Evolutionary conservation across 768 basidiomycete genomes (phyloP).

Genomic region (Auricularia sp.): DNA sequence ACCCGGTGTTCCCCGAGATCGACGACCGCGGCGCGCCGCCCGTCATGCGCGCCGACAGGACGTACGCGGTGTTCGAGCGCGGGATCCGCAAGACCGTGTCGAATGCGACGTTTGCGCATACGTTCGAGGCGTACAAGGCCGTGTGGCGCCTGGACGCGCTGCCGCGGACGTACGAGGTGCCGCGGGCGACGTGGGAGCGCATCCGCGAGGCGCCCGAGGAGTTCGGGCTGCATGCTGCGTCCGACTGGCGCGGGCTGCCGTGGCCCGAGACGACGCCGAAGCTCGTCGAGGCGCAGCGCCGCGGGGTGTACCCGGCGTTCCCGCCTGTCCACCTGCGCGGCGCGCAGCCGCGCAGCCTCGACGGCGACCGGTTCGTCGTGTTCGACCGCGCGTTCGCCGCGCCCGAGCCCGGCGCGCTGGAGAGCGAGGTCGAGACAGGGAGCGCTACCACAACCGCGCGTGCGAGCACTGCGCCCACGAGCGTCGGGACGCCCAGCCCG

Average conservation of each 20-base stretch:
- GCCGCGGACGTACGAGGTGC: background rate
- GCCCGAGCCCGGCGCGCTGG: background rate
- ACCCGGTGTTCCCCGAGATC: background rate
- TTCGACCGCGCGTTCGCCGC: background rate
- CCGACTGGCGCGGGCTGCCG: background rate
- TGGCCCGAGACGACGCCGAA: background rate
- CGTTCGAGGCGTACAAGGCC: background rate
- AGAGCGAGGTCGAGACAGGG: background rate
- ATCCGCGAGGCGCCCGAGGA: background rate
- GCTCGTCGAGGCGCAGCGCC: background rate
- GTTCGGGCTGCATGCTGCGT: background rate
- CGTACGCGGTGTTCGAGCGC: background rate
- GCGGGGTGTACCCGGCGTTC: background rate
- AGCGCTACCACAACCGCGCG: background rate
- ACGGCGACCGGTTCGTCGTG: background rate
- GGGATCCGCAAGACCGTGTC: background rate
- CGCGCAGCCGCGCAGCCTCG: background rate
- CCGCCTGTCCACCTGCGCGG: background rate
- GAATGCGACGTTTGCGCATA: background rate
- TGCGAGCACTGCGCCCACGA: background rate
- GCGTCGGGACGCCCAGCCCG: conserved; percentile 22
- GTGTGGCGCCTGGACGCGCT: background rate
- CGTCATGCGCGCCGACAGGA: background rate
- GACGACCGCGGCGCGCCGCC: conserved; percentile 1
- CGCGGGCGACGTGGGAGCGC: background rate